Base-by-base conservation (phyloP, 441 rosid species). In the Adansonia gregorii region DNA sequence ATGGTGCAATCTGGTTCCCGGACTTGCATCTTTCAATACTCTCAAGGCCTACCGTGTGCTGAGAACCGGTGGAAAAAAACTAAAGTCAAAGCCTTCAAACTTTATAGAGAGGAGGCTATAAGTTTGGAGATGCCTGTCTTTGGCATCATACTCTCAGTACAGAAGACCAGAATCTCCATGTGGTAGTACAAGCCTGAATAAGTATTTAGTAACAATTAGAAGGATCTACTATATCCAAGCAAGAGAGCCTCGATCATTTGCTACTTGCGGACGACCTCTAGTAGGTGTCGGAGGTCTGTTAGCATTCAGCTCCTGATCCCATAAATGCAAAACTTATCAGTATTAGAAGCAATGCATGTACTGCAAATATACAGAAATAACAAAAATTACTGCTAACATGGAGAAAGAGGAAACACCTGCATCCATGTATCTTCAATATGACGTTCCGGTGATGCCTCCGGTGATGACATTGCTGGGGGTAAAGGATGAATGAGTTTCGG, bases 351-450 rank as follows among this genome's bases (percentile, higher is more conserved):
- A 17, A 24, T 22, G 51, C 54, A 41, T 1, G 19, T 12, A 22
- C 31, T 59, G 41, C 31, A 51, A 67, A 12, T 4, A 39, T 70
- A 9, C 1, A 27, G n/a, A 6, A 74, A 19, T 49, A 20, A 31
- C 4, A 7, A n/a, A 41, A 55, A 24, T 43, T 79, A 20, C 56
- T 68, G 56, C 73, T 6, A 46, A 12, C 5, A 51, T 8, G 19
- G 24, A 54, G n/a, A 60, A n/a, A 41, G 67, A 35, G 43, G 60
- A 52, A 60, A 63, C 67, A 95, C 99, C 98, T 96, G 99, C 99
- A 96, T 94, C 99, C 98, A 96, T 54, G 98, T 94, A 86, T 96
- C 98, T 77, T 96, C 99, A 31, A 87, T 82, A 59, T 94, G 97
- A 63, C 89, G 89, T 81, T 94, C 98, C 0, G 94, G 93, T 31